Conservation (phyloP, 495 filamentous ascomycete species). For the Lophiostoma macrostomum region DNA sequence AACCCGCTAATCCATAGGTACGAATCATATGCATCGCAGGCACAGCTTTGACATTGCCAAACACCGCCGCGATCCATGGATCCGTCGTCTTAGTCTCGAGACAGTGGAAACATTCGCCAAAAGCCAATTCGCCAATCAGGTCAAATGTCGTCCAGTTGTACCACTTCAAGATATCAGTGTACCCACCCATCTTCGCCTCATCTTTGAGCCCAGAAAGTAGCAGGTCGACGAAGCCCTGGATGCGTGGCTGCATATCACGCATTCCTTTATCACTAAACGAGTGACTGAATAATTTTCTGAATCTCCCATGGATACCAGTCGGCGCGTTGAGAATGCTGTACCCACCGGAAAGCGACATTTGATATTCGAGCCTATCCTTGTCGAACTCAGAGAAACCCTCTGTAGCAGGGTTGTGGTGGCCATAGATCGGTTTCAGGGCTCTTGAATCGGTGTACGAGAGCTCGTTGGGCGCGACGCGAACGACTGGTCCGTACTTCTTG, state of each 20-base stretch:
- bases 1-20: neutral
- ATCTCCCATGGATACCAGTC: slow-evolving; percentile 44
- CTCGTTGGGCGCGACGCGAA: slow-evolving; percentile 56
- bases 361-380: slow-evolving; percentile 42
- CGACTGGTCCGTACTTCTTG: slow-evolving; percentile 45
- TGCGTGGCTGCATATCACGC: slow-evolving; percentile 46
- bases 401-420: slow-evolving; percentile 37
- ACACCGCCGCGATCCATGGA: slow-evolving; percentile 54
- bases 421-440: slow-evolving; percentile 60
- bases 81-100: slow-evolving; percentile 50
- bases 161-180: slow-evolving; percentile 52
- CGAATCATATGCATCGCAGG: neutral
- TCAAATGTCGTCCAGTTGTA: slow-evolving; percentile 62
- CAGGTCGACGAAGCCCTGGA: slow-evolving; percentile 44
- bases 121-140: slow-evolving; percentile 58
- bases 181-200: neutral
- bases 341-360: slow-evolving; percentile 19
- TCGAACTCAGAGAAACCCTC: slow-evolving; percentile 32
- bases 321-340: slow-evolving; percentile 36
- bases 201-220: slow-evolving; percentile 38
- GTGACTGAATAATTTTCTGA: slow-evolving; percentile 46
- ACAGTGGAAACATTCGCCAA: slow-evolving; percentile 58
- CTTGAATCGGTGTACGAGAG: slow-evolving; percentile 50
- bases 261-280: slow-evolving; percentile 52
- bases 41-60: slow-evolving; percentile 34